A percentile compares a stretch with the other conserved stretches of the same genome.
Evolutionary conservation across 495 filamentous ascomycete species (phyloP).

Genomic region (Penicillium waksmanii): DNA sequence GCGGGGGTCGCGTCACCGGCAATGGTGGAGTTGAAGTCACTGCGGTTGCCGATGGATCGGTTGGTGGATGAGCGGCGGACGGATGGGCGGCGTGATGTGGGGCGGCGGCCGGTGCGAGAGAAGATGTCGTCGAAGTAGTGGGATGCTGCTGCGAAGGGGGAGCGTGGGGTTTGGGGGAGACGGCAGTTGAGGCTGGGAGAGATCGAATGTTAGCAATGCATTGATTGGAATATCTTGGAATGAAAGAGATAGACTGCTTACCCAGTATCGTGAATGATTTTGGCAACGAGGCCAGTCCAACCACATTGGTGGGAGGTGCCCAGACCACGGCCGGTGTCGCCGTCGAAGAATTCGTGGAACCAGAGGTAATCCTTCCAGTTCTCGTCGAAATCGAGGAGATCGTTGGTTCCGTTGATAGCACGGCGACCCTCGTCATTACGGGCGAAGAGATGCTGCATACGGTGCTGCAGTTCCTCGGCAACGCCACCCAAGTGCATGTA

Average conservation of each 20-base stretch:
- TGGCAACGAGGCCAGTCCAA: constrained; percentile 96
- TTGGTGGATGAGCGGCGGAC: constrained; percentile 82
- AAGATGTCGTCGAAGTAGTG: constrained; percentile 97
- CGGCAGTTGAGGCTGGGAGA: constrained; percentile 76
- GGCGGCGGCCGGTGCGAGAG: constrained; percentile 49
- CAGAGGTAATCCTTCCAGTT: constrained; percentile 92
- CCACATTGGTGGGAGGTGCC: constrained; percentile 95
- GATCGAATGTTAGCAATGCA: constrained; percentile 16
- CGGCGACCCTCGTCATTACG: constrained; percentile 81
- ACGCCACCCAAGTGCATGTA: constrained; percentile 96
- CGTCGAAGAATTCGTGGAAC: constrained; percentile 98
- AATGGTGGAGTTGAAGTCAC: constrained; percentile 68
- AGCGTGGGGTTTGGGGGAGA: constrained; percentile 89
- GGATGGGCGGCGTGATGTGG: constrained; percentile 43
- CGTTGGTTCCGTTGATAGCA: constrained; percentile 80
- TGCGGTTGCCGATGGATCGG: constrained; percentile 84
- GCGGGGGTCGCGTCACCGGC: constrained; percentile 28
- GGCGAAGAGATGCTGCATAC: constrained; percentile 88
- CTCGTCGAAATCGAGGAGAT: constrained; percentile 84
- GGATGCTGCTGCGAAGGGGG: constrained; percentile 75
- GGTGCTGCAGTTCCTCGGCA: constrained; percentile 95
- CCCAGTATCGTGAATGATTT: constrained; percentile 97
- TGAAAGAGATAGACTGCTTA: constrained; percentile 43
- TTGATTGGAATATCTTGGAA: constrained; percentile 12
- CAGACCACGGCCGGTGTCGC: constrained; percentile 83